Conservation (phyloP, 2,329 filamentous ascomycete genomes). For the Polychaeton citri region DNA sequence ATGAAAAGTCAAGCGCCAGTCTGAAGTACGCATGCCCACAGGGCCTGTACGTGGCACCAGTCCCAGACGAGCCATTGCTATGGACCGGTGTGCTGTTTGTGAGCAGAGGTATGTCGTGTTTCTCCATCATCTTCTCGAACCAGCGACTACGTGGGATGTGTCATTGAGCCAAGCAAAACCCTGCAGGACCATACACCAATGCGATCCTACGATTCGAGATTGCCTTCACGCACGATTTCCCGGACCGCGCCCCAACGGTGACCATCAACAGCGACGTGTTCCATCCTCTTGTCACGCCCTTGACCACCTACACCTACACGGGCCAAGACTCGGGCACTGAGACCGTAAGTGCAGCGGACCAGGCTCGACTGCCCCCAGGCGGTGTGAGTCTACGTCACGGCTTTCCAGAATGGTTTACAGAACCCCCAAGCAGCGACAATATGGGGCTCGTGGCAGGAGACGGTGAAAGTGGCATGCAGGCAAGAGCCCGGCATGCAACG, state of each 20-base stretch:
- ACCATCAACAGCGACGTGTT: slow-evolving; percentile 90
- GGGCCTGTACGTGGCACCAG: slow-evolving; percentile 75
- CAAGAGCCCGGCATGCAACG: too few relatives aligned
- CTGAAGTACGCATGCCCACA: slow-evolving; percentile 56
- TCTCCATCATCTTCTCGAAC: neutral
- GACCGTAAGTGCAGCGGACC: slow-evolving; percentile 70
- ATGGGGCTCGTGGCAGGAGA: neutral
- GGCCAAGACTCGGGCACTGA: slow-evolving; percentile 62
- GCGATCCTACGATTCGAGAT: slow-evolving; percentile 84
- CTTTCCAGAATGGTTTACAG: slow-evolving; percentile 86
- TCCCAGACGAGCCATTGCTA: slow-evolving; percentile 63
- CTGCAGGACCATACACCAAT: slow-evolving; percentile 73
- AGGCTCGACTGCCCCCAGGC: slow-evolving; percentile 71
- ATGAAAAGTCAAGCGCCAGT: slow-evolving; percentile 8
- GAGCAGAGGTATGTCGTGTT: slow-evolving; percentile 55
- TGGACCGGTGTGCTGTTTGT: slow-evolving; percentile 93
- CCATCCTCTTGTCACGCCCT: slow-evolving; percentile 79
- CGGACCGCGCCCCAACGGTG: slow-evolving; percentile 64
- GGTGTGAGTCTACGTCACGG: slow-evolving; percentile 84
- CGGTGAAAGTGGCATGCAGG: neutral
- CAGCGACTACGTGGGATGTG: slow-evolving; percentile 1
- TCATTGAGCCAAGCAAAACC: slow-evolving; percentile 3
- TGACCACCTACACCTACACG: slow-evolving; percentile 90
- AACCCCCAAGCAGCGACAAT: slow-evolving; percentile 31
- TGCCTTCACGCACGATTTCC: slow-evolving; percentile 71